phyloP scores from a whole-genome alignment of 345 rosid species.

The Populus davidiana region DNA sequence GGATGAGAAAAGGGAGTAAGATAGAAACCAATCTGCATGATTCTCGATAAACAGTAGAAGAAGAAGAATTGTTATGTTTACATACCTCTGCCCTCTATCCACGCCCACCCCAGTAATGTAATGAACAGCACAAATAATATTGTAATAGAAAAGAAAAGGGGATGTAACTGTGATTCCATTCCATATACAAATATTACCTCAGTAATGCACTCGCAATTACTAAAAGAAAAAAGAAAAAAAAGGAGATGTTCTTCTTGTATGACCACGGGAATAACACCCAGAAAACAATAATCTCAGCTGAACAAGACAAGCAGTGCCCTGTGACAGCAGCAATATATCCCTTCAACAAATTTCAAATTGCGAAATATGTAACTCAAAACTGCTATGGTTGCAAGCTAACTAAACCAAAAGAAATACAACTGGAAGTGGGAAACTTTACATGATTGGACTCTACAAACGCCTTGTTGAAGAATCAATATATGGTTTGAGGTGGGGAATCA shows the following conservation, averaged over 20 bases:
- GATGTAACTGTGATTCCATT: background rate
- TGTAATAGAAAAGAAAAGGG: background rate
- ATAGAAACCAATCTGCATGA: no score
- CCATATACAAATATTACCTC: no score
- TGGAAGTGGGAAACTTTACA: conserved; percentile 28
- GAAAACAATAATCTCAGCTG: background rate
- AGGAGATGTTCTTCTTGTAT: background rate
- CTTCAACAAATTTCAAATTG: background rate
- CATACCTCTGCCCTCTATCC: no score
- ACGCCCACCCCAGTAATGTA: background rate
- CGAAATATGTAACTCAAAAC: background rate
- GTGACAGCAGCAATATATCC: background rate
- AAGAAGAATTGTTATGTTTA: no score
- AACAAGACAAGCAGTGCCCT: background rate
- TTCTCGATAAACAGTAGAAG: no score
- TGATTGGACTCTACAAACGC: conserved; percentile 26
- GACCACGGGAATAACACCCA: background rate
- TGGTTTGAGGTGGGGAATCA: conserved; percentile 17
- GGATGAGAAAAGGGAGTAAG: no score
- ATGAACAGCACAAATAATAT: background rate
- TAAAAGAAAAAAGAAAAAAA: no score
- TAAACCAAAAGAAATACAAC: background rate
- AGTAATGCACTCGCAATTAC: no score
- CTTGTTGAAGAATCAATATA: conserved; percentile 23
- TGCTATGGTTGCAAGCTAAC: background rate